Evolutionary conservation across 495 filamentous ascomycete genomes (phyloP), one percentile per base, ranked within the genome.

Genomic region (Xylaria telfairii): DNA sequence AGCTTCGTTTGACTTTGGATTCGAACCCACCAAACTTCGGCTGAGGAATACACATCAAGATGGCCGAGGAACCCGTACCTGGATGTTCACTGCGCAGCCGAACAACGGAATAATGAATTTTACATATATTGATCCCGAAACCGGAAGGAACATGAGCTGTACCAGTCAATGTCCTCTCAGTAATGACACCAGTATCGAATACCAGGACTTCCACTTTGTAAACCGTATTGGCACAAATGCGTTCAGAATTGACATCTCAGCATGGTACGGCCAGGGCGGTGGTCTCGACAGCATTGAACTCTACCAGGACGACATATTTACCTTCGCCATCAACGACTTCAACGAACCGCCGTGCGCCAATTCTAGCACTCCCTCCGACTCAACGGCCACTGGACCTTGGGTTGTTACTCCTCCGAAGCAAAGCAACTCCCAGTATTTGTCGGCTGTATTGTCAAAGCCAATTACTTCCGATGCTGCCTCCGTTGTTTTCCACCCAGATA

Each of bases 51-150:
- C 96, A 12, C 90, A 93, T 71, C 85, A 90, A 62, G 90, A 94
- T 78, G 94, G 92, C 64, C 89, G 94, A 67, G 95, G 96, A 37
- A 98, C 96, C 9, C 90, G 92, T 79, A 89, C 88, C 19, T 99
- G 93, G 83, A 87, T 93, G 44, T 94, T 93, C 75, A 92, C 92
- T 37, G 90, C 92, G 24, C 80, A 94, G 39, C 93, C 94, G 6
- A 89, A 94, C 74, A 90, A 91, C 74, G 96, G 96, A 41, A 97
- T 98, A 77, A 93, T 98, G 92, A 98, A 98, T 79, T 86, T 99
- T 72, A 97, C 94, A 46, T 98, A 94, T 72, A 91, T 87, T 56
- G 93, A 97, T 76, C 89, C 92, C 0, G 85, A 81, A 1, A 91
- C 91, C 0, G 87, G 88, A 1, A 81, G 88, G 41, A 88, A 90